Base-by-base conservation (phyloP, 106 monocot species). In the Hemerocallis citrina region DNA sequence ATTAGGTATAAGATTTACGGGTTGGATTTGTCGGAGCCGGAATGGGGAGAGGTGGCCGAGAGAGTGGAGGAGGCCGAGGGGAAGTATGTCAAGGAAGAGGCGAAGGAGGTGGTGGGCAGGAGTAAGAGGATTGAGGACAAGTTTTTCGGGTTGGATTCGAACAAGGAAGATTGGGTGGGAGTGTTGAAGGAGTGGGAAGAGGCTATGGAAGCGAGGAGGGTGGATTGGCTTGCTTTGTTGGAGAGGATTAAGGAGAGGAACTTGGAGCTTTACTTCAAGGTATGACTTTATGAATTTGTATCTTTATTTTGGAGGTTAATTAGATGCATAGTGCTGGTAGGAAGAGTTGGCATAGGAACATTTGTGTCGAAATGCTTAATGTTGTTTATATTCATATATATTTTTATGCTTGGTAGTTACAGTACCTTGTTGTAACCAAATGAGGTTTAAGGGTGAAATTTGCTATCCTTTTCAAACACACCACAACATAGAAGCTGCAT, bases 151-250 rank as follows among this genome's bases (percentile, higher is more conserved):
- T 58, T 96, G 76, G 29, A 76, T 21, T 72, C 65, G 9, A 48
- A 72, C 19, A 63, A 77, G 39, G 91, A 76, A n/a, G 87, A 91
- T 32, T 64, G 63, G 13, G 25, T 38, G 23, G 59, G 63, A 7
- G 52, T 75, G 24, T 31, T 98, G 59, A 68, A 32, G 16, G 81
- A 98, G 40, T 91, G 84, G 91, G 60, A 38, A 22, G 96, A 82
- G 54, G 31, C 67, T 1, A 42, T 91, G 57, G 62, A 69, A 35
- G 81, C 91, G 11, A 87, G 34, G 63, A 84, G 81, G 66, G 79
- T 76, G 11, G 96, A 98, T 66, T 91, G 91, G 91, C 63, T 75
- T 54, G 81, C 76, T 5, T 63, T 98, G 63, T 84, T 98, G 22
- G 79, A 62, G n/a, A 76, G 79, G 79, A 75, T 91, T 58, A 79